Base-by-base conservation (phyloP, 306 rosid genomes). In the Benincasa hispida region DNA sequence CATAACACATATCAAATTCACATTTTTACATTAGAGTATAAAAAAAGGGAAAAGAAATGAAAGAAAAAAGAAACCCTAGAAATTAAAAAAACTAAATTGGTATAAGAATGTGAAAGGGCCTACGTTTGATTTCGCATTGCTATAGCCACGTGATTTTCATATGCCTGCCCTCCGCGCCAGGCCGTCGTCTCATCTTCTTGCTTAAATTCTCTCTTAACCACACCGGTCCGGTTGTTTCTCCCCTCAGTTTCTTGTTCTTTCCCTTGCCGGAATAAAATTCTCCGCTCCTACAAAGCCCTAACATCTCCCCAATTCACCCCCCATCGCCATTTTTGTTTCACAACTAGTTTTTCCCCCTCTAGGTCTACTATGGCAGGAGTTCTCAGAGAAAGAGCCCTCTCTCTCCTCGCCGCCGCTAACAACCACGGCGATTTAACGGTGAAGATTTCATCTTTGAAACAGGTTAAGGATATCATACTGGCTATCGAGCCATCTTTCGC, bases 371-470 rank as follows among this genome's bases (percentile, higher is more conserved):
- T 91, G 98, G 94, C 94, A 68, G 87, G 87, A 75, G 77, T 83
- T 78, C 69, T 86, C 75, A 85, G 83, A 61, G 94, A 89, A 85
- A 92, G 85, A 80, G 88, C 85, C 10, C 97, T 94, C 80, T 87
- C 92, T 83, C 93, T 91, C 81, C 90, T 91, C 79, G 95, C 98
- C 84, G 85, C 95, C 7, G 96, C 93, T 78, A 91, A 94, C 84
- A 94, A 91, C 88, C 96, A 94, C 30, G 98, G 96, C 60, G 98
- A 94, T 89, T 78, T 94, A 86, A 77, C 86, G 80, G 93, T 94
- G 65, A 94, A 94, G 79, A 82, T 90, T 66, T 87, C 92, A 0
- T 94, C 98, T 67, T 37, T 94, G 10, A 87, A 79, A 69, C 97
- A 94, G 81, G 96, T 92, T 67, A 91, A 84, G 65, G 93, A 87